Base-by-base conservation (phyloP, 2,329 filamentous ascomycete species). In the Penicillium sp. region DNA sequence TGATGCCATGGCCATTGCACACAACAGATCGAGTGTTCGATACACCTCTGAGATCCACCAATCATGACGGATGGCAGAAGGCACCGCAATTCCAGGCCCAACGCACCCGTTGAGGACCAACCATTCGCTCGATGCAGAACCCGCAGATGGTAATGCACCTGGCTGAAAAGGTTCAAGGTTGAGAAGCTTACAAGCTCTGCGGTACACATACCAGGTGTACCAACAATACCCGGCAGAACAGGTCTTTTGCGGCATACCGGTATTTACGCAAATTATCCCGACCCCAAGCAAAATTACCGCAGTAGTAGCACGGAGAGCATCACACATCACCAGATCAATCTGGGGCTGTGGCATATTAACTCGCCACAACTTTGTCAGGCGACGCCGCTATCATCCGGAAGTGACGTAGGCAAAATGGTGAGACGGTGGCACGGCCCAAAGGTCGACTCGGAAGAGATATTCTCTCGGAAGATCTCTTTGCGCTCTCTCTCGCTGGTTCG, bases 91-190 rank as follows among this genome's bases (percentile, higher is more conserved):
- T 6, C 31, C 42, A 49, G 26, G 33, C 53, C 53, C 53, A 55
- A 55, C 53, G 35, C 33, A 56, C 43, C 50, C 57, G 56, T 58
- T 62, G 60, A 59, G 60, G 54, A 43, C 56, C 53, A 51, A 52
- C 54, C 23, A 54, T 61, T 52, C 35, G 53, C 55, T 60, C 54
- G 48, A 63, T 53, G 47, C 52, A 56, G 52, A 50, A 50, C 27
- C 59, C 48, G 59, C 59, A 59, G 56, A 45, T 37, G 54, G 39
- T n/a, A 51, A 63, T 61, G 64, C 64, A 66, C 54, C 62, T 59
- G 54, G 61, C 64, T 66, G 53, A 65, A 66, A 66, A 61, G 59
- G 62, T 65, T 54, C 33, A 54, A 59, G 54, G 57, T 66, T 63
- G 62, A 62, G 53, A 57, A 58, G 58, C 49, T 61, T 37, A 35